Percentiles rank a stretch among this genome's conserved stretches.
phyloP scores from a whole-genome alignment of 148 eudicot species.

The Rhododendron mucronatum region DNA sequence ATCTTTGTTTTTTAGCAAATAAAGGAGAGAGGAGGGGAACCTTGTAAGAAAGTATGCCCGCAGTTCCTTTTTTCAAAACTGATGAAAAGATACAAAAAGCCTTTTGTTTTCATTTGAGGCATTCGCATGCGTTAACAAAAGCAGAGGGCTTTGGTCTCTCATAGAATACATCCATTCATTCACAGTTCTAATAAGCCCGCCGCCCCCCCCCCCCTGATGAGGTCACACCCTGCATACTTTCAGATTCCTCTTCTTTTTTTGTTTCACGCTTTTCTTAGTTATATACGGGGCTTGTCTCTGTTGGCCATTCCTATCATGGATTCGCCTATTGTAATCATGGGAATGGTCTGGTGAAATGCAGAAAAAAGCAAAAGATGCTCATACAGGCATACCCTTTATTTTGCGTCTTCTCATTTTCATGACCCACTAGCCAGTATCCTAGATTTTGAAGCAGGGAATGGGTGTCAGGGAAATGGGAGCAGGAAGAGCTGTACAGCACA shows the following conservation, averaged over 20 bases:
- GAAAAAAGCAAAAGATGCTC: neutral
- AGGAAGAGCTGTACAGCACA: neutral
- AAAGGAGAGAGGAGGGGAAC: constrained; percentile 5
- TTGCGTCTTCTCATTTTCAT: constrained; percentile 1
- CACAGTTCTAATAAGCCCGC: neutral
- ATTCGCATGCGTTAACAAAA: neutral
- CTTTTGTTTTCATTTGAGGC: neutral
- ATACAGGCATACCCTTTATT: neutral
- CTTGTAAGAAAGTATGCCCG: neutral
- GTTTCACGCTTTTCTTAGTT: neutral
- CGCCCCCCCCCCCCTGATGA: neutral
- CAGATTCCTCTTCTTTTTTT: neutral
- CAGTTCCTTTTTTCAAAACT: neutral
- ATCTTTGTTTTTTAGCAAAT: constrained; percentile 7
- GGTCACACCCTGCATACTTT: neutral
- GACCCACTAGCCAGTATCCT: neutral
- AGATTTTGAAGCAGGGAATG: neutral
- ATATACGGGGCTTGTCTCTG: neutral
- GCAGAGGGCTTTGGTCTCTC: neutral
- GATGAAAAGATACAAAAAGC: neutral
- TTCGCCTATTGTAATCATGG: neutral
- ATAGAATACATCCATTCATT: neutral
- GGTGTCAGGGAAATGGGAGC: neutral
- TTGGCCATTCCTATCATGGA: neutral
- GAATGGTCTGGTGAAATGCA: neutral